These are phyloP conservation scores for Clavaria fumosa DNA, from an alignment of 768 basidiomycete species.

Conservation along the genomic window DNA sequence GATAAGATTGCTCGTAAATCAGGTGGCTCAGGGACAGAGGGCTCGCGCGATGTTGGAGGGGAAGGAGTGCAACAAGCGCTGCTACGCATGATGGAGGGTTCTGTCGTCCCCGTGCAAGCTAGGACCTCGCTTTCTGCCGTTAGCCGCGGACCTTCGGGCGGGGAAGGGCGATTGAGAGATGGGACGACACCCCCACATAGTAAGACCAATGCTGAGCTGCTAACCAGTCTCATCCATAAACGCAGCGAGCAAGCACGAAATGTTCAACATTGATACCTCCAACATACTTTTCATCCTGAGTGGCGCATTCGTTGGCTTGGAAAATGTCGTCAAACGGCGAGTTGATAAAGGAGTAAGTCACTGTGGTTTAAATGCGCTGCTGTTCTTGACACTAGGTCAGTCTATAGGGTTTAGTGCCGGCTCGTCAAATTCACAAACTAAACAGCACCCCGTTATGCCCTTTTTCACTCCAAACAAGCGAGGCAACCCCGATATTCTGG, in stretches of 20 bases:
- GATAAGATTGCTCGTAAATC: slow-evolving; percentile 78
- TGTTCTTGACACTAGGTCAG: too few relatives aligned
- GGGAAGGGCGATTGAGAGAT: slow-evolving; percentile 34
- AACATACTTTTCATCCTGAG: slow-evolving; percentile 92
- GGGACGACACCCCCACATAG: slow-evolving; percentile 15
- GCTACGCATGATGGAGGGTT: slow-evolving; percentile 89
- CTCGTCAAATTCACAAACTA: slow-evolving; percentile 25
- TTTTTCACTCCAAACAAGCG: slow-evolving; percentile 71
- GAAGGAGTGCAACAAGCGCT: slow-evolving; percentile 94
- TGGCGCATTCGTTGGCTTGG: slow-evolving; percentile 89
- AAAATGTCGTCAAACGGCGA: slow-evolving; percentile 63
- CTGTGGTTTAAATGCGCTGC: too few relatives aligned
- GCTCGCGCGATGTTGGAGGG: slow-evolving; percentile 79
- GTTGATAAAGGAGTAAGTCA: slow-evolving; percentile 69
- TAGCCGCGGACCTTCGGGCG: slow-evolving; percentile 22
- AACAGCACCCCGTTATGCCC: slow-evolving; percentile 25
- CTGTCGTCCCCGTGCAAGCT: slow-evolving; percentile 65
- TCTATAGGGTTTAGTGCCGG: slow-evolving; percentile 73
- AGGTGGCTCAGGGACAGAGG: slow-evolving; percentile 39
- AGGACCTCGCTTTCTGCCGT: slow-evolving; percentile 40
- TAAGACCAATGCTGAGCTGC: too few relatives aligned
- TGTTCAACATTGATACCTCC: slow-evolving; percentile 68
- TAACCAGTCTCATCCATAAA: too few relatives aligned
- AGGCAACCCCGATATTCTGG: slow-evolving; percentile 37
- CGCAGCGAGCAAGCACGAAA: slow-evolving; percentile 40